These are phyloP conservation scores for Pseudonitzschia pungens DNA, from an alignment of 108 stramenopile species.

Conservation along the genomic window DNA sequence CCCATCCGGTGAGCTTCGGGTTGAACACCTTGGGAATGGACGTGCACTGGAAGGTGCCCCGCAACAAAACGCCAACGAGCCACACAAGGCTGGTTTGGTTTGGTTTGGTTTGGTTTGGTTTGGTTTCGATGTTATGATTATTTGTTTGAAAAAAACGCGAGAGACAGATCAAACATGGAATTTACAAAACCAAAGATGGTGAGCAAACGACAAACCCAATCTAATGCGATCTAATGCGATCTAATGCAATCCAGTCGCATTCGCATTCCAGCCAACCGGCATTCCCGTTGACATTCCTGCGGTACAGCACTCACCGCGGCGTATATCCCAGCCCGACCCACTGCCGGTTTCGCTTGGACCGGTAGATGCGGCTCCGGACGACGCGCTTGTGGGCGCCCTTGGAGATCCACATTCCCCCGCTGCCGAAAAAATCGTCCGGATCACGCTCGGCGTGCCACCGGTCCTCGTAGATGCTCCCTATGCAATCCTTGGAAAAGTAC, in stretches of 20 bases:
- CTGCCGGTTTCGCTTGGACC: slow-evolving; percentile 3
- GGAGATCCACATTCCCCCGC: slow-evolving; percentile 5
- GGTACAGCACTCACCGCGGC: slow-evolving; percentile 8
- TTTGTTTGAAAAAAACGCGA: too few relatives aligned
- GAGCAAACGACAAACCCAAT: too few relatives aligned
- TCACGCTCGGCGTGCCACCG: slow-evolving; percentile 10
- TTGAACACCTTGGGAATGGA: slow-evolving; percentile 6
- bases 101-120: too few relatives aligned
- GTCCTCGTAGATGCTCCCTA: slow-evolving; percentile 5
- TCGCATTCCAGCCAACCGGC: too few relatives aligned
- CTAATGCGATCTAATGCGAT: too few relatives aligned
- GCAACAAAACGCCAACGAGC: slow-evolving; percentile 10
- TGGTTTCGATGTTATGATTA: too few relatives aligned
- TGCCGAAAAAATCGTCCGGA: slow-evolving; percentile 6
- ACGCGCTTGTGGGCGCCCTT: not conserved
- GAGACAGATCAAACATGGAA: too few relatives aligned
- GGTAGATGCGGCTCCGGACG: not conserved
- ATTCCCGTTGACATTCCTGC: too few relatives aligned
- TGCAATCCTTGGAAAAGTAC: slow-evolving; percentile 8
- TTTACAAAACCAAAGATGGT: too few relatives aligned
- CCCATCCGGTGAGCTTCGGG: slow-evolving; percentile 2
- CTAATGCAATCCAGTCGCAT: too few relatives aligned
- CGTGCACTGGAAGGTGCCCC: slow-evolving; percentile 15
- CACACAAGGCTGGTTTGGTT: slow-evolving; percentile 13
- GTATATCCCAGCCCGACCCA: slow-evolving; percentile 19